Base-by-base conservation (phyloP, 345 rosid genomes). In the Euphorbia peplus region DNA sequence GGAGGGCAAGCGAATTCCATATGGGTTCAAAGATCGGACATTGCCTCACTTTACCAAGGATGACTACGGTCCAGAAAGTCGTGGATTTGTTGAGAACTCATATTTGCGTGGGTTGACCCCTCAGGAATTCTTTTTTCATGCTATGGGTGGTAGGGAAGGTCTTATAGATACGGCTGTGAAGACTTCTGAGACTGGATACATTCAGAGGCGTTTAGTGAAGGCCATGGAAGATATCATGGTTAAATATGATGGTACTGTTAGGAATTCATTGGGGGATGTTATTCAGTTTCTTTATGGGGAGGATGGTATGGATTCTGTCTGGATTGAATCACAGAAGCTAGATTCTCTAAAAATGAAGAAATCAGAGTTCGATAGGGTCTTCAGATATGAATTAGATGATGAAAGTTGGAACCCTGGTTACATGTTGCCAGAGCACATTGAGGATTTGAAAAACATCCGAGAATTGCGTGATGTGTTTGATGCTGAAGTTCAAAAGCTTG, bases 151-250 rank as follows among this genome's bases (percentile, higher is more conserved):
- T 86, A 85, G 98, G 76, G 98, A 93, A 83, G 98, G 98, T 84
- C 97, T 93, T 64, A 93, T 93, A 35, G 98, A 93, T 82, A 93
- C 98, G 37, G 97, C 98, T 22, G 98, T 93, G 64, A 93, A 93
- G 84, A 93, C 99, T 68, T 93, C 97, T 72, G 97, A 93, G 77
- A 93, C 99, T 75, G 99, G 99, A 50, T 93, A 93, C 82, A 93
- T 93, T 70, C 99, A 93, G 83, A 89, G 99, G 87, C 86, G 99
- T 21, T 76, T 93, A 68, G 99, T 93, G 58, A 93, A 93, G 85
- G 99, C 99, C 32, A 93, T 93, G 98, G 98, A 93, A 79, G 99
- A 93, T 80, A 93, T 93, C 71, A 93, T 93, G 99, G 99, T 93
- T 37, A 93, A 93, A 71, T 93, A 93, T 74, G 99, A 93, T 78